These are phyloP conservation scores for Selaginella tamariscina DNA, from an alignment of 75 land plant species.

Conservation along the genomic window DNA sequence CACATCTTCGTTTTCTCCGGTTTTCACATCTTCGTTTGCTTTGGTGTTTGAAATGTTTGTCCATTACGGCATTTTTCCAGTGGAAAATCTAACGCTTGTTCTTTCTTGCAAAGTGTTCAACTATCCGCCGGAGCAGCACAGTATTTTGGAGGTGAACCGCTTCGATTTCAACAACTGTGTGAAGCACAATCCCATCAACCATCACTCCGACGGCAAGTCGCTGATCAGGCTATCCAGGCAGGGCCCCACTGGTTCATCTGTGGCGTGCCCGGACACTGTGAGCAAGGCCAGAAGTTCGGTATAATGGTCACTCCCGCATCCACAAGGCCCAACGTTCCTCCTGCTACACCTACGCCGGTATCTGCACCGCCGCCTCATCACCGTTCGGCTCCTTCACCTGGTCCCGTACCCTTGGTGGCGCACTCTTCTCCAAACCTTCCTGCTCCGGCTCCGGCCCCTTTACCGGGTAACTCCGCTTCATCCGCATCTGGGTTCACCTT, in stretches of 20 bases:
- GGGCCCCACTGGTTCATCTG: conserved; percentile 61
- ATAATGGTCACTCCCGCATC: conserved; percentile 29
- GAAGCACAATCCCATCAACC: not conserved
- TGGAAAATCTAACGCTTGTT: too few species aligned
- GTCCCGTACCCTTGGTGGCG: too few species aligned
- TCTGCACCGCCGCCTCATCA: not conserved
- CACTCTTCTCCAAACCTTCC: too few species aligned
- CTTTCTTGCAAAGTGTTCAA: conserved; percentile 15
- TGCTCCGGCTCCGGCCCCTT: too few species aligned
- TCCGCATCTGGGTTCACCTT: too few species aligned
- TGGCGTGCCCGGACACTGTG: conserved; percentile 60
- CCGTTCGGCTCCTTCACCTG: too few species aligned
- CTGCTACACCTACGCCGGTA: not conserved
- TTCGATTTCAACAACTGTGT: conserved; percentile 13
- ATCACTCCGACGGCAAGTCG: conserved; percentile 39
- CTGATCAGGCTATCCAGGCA: conserved; percentile 19
- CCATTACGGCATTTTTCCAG: too few species aligned
- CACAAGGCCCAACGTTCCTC: not conserved
- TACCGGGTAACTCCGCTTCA: too few species aligned
- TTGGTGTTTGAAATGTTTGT: too few species aligned
- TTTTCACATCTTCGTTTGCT: not conserved
- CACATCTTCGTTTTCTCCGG: not conserved
- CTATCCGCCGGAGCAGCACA: conserved; percentile 14
- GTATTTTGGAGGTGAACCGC: conserved; percentile 16
- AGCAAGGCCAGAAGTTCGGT: conserved; percentile 48